Percentiles rank a stretch among this genome's conserved stretches.
Conservation (phyloP, 345 rosid genomes). For the Eucalyptus paniculata region DNA sequence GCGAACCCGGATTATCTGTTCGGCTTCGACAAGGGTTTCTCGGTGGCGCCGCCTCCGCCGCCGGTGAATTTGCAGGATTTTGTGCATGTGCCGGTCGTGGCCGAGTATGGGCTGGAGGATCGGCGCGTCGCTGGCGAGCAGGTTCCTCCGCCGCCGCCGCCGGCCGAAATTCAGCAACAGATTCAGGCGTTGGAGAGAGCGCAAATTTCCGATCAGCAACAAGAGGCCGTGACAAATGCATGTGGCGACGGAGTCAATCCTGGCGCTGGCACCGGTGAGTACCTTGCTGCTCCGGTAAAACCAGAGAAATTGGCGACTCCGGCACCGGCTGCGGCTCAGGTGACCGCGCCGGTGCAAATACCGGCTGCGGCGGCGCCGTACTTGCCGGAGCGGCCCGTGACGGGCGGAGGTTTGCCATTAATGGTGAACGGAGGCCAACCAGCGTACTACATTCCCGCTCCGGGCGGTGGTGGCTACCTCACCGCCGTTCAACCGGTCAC, state of each 20-base stretch:
- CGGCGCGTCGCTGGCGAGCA: slow-evolving; percentile 9
- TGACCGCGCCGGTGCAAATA: slow-evolving; percentile 11
- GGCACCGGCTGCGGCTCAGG: not conserved
- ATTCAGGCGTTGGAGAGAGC: slow-evolving; percentile 24
- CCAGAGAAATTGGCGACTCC: not conserved
- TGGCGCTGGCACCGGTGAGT: slow-evolving; percentile 2
- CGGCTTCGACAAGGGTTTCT: slow-evolving; percentile 33
- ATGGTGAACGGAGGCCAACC: slow-evolving; percentile 16
- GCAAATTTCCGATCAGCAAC: slow-evolving; percentile 9
- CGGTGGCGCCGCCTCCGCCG: not conserved
- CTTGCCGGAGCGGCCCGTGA: slow-evolving; percentile 23
- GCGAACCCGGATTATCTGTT: slow-evolving; percentile 33
- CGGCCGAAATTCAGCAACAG: slow-evolving; percentile 17
- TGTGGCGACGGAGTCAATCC: slow-evolving; percentile 5
- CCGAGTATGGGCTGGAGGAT: slow-evolving; percentile 35
- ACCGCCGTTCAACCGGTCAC: slow-evolving; percentile 13
- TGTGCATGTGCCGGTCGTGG: slow-evolving; percentile 14
- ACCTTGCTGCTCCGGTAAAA: not conserved
- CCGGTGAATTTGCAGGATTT: slow-evolving; percentile 2
- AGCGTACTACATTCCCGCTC: slow-evolving; percentile 19
- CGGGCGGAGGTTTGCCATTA: slow-evolving; percentile 1
- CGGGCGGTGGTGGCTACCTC: slow-evolving; percentile 4
- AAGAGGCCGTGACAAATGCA: not conserved
- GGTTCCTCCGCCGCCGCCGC: not conserved
- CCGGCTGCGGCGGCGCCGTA: slow-evolving; percentile 8